These are phyloP conservation scores for Citrus australasica DNA, from an alignment of 345 rosid species.

Conservation along the genomic window DNA sequence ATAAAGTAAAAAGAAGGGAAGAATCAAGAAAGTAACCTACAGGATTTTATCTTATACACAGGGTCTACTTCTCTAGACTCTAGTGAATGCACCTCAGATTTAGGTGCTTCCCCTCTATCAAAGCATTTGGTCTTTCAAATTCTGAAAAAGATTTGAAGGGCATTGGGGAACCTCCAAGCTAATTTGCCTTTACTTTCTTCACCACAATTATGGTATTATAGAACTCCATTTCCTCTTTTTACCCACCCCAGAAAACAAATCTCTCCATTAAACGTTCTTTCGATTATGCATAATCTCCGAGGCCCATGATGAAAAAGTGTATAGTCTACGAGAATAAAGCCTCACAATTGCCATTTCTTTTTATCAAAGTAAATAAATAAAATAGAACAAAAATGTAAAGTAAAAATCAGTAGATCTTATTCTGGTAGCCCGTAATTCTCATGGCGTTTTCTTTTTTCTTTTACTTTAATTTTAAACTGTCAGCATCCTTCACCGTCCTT, in stretches of 20 bases:
- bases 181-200: conserved; percentile 12
- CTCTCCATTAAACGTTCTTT: not conserved
- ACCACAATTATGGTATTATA: conserved; percentile 8
- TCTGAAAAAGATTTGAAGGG: conserved; percentile 4
- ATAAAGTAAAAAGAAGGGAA: not conserved
- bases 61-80: not conserved
- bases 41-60: not conserved
- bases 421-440: conserved; percentile 44
- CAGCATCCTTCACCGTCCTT: conserved; percentile 30
- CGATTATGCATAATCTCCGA: not conserved
- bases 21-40: not conserved
- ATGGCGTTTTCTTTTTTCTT: conserved; percentile 27
- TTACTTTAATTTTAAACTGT: conserved; percentile 30
- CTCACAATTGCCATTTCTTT: conserved; percentile 2
- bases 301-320: not conserved
- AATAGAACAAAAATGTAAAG: not conserved
- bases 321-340: conserved; percentile 6
- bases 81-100: not conserved
- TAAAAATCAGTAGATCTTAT: conserved; percentile 19
- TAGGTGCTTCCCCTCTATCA: not conserved
- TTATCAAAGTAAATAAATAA: not conserved
- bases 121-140: not conserved
- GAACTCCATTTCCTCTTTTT: conserved; percentile 10
- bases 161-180: not conserved
- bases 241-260: conserved; percentile 25